These are phyloP conservation scores for Magnolia changhungtana DNA, from an alignment of 164 flowering plant genomes.

Conservation along the genomic window DNA sequence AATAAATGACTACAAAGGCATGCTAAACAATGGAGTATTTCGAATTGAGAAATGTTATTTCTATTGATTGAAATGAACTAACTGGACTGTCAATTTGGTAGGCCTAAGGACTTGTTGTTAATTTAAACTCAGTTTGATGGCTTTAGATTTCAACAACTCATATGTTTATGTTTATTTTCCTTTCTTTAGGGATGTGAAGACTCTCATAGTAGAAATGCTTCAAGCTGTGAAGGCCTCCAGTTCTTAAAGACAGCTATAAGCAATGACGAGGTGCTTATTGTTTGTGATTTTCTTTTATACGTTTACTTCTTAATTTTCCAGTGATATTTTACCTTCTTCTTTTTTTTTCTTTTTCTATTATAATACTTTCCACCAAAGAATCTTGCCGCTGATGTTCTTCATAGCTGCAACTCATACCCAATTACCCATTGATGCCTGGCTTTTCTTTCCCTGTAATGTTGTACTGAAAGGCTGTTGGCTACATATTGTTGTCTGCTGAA, in stretches of 20 bases:
- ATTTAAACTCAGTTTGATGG: no score
- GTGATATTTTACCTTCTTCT: not conserved
- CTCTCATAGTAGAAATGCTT: slow-evolving; percentile 81
- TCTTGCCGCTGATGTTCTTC: no score
- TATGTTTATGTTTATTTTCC: not conserved
- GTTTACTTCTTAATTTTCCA: not conserved
- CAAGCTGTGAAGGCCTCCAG: slow-evolving; percentile 54
- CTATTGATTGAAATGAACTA: not conserved
- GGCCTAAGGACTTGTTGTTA: not conserved
- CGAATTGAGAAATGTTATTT: not conserved
- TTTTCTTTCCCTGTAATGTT: no score
- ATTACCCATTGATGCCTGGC: no score
- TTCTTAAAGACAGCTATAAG: not conserved
- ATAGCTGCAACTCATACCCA: no score
- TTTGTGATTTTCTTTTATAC: no score
- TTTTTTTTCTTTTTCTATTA: no score
- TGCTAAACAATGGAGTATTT: not conserved
- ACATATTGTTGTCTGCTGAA: no score
- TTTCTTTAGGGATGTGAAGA: slow-evolving; percentile 75
- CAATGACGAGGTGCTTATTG: not conserved
- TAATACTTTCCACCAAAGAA: no score
- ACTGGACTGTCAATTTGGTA: not conserved
- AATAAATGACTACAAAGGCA: not conserved
- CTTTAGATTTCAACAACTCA: not conserved
- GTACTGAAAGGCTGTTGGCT: no score